A percentile compares a stretch with the other conserved stretches of the same genome.
phyloP scores from a whole-genome alignment of 768 basidiomycete genomes.

The Podaxis pistillaris region DNA sequence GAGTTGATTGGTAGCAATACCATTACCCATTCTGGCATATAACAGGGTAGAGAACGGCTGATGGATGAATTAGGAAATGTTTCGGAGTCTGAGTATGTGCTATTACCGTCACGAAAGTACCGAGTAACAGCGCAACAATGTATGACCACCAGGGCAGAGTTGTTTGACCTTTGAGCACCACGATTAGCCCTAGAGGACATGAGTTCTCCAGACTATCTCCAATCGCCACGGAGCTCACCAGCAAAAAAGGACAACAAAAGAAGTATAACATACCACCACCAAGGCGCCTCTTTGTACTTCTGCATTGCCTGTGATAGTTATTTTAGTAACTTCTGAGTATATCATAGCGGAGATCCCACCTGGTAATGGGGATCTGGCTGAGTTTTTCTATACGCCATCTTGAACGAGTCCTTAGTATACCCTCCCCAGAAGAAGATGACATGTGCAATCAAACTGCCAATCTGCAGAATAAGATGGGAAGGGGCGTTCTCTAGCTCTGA shows the following conservation, averaged over 20 bases:
- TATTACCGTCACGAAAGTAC: slow-evolving; percentile 39
- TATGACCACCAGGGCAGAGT: slow-evolving; percentile 65
- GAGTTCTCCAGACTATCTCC: background rate
- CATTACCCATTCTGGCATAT: slow-evolving; percentile 59
- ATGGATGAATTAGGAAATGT: background rate
- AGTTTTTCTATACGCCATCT: slow-evolving; percentile 39
- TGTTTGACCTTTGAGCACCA: slow-evolving; percentile 55
- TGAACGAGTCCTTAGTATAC: slow-evolving; percentile 49
- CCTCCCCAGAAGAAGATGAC: slow-evolving; percentile 57
- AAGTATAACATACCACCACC: slow-evolving; percentile 58
- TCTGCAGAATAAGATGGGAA: slow-evolving; percentile 28
- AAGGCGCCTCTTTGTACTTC: slow-evolving; percentile 59
- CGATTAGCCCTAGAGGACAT: slow-evolving; percentile 43
- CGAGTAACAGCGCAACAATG: slow-evolving; percentile 53
- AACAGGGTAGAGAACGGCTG: slow-evolving; percentile 57
- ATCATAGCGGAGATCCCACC: slow-evolving; percentile 23
- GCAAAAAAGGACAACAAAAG: slow-evolving; percentile 52
- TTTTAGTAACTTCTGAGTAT: background rate
- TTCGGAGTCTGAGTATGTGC: background rate
- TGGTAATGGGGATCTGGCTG: slow-evolving; percentile 60
- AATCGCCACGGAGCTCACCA: slow-evolving; percentile 32
- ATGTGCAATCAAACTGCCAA: slow-evolving; percentile 60
- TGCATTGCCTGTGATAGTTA: slow-evolving; percentile 41
- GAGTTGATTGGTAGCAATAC: slow-evolving; percentile 56
- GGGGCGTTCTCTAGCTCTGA: background rate